phyloP scores from a whole-genome alignment of 208 protist species.

The Trypanosoma caninum region DNA sequence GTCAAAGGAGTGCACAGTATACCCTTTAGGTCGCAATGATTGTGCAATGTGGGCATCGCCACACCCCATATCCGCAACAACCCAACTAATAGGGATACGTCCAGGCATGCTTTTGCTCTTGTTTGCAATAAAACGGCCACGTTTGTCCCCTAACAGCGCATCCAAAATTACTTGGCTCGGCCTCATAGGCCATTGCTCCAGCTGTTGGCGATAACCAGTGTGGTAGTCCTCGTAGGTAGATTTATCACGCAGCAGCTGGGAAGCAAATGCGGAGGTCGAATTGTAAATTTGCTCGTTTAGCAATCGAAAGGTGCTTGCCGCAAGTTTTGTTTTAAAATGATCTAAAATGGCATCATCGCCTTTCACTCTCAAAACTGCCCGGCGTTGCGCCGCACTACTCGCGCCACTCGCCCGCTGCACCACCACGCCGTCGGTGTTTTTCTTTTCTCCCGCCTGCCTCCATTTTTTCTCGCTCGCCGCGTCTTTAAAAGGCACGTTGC shows the following conservation, averaged over 20 bases:
- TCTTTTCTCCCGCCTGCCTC: constrained; percentile 34
- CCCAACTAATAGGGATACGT: constrained; percentile 71
- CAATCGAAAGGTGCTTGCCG: constrained; percentile 81
- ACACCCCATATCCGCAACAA: constrained; percentile 96
- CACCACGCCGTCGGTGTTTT: constrained; percentile 10
- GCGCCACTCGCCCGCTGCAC: constrained; percentile 36
- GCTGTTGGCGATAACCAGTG: constrained; percentile 90
- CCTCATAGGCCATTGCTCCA: constrained; percentile 92
- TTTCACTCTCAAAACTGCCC: constrained; percentile 60
- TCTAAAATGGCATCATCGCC: constrained; percentile 76
- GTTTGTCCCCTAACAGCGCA: constrained; percentile 67
- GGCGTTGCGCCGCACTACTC: constrained; percentile 82
- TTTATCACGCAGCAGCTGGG: constrained; percentile 73
- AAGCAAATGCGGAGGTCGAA: constrained; percentile 69
- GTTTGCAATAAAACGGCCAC: constrained; percentile 73
- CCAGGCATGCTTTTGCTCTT: constrained; percentile 81
- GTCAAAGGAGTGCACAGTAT: constrained; percentile 95
- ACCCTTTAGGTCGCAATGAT: constrained; percentile 58
- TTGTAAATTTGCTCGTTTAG: constrained; percentile 90
- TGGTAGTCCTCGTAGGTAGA: constrained; percentile 90
- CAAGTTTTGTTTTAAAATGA: constrained; percentile 83
- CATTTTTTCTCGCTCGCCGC: constrained; percentile 53
- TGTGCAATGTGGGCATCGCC: constrained; percentile 92
- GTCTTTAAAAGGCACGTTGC: constrained; percentile 60
- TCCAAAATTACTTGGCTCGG: constrained; percentile 90